Evolutionary conservation across 2,329 filamentous ascomycete species (phyloP), one percentile per base, ranked within the genome.

Genomic region (Fusarium sp.): DNA sequence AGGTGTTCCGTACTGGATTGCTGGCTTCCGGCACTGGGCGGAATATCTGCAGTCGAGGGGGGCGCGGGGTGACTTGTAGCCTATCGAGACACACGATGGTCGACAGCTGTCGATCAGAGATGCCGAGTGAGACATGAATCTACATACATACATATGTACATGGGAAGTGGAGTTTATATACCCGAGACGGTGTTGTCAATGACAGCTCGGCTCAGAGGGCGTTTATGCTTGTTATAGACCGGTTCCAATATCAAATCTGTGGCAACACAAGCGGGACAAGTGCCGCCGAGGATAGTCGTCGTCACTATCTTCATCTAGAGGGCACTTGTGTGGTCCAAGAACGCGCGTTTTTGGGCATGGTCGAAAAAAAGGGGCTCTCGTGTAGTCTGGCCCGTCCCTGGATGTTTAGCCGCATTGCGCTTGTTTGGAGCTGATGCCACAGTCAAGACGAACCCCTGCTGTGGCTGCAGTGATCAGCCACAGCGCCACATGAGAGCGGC

Each of bases 1-100:
- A 34, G 68, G 68, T 1, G 65, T 71, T 40, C 65, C 68, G 27
- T 51, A 71, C 58, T 70, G 68, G 68, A 70, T 70, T 29, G 68
- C 68, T 27, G 68, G 68, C 11, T 71, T 70, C 49, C 61, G 68
- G 13, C 68, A 70, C 36, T 70, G 68, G 68, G 61, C 65, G 38
- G 62, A 61, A 4, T 71, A 66, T 55, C 33, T 70, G n/a, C 68
- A 71, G 18, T 66, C 65, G 11, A 61, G 68, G 10, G 55, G 58
- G 14, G 46, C 46, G n/a, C 13, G 13, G 42, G 20, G 46, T 55
- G 51, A 58, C 27, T 34, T 36, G 23, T 65, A 70, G 56, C 34
- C 49, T 64, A 46, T 57, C 23, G 29, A 46, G 20, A 27, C 18
- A 18, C 18, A 13, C 10, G 18, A 11, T 54, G 51, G 18, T 44